These are phyloP conservation scores for Diddensiella transvaalensis DNA, from an alignment of 805 yeast genomes.

Conservation along the genomic window DNA sequence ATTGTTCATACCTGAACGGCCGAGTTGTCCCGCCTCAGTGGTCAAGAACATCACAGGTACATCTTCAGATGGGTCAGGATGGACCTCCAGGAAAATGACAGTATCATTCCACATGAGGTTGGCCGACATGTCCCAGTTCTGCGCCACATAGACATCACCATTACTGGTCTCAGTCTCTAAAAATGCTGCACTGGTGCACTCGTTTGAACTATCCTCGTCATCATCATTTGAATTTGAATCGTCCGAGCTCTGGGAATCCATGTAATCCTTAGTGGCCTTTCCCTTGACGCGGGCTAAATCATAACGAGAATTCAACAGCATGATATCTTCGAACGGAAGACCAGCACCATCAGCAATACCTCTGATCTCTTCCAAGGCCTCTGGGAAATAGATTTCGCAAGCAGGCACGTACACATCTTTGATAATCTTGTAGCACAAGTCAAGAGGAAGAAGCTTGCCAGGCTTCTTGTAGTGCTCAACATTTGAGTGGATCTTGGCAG, in stretches of 20 bases:
- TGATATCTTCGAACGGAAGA: slow-evolving; percentile 4
- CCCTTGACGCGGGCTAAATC: slow-evolving; percentile 5
- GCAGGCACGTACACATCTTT: slow-evolving; percentile 4
- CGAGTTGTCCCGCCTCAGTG: slow-evolving; percentile 11
- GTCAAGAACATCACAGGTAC: slow-evolving; percentile 7
- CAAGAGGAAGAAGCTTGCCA: slow-evolving; percentile 5
- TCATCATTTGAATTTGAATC: background rate
- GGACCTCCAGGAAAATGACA: slow-evolving; percentile 4
- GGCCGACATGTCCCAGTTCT: slow-evolving; percentile 12
- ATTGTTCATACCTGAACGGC: slow-evolving; percentile 8
- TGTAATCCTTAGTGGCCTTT: background rate
- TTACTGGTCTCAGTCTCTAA: background rate
- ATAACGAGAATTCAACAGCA: slow-evolving; percentile 6
- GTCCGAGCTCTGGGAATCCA: background rate
- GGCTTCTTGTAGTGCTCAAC: slow-evolving; percentile 5
- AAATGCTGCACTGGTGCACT: slow-evolving; percentile 7
- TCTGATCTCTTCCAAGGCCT: slow-evolving; percentile 7
- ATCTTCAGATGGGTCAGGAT: slow-evolving; percentile 4
- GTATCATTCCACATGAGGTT: slow-evolving; percentile 3
- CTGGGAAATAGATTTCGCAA: slow-evolving; percentile 1
- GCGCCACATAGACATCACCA: slow-evolving; percentile 4
- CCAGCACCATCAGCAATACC: slow-evolving; percentile 9
- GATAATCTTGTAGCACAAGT: slow-evolving; percentile 4
- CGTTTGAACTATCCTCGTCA: slow-evolving; percentile 6
- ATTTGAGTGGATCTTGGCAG: background rate